A percentile compares a stretch with the other conserved stretches of the same genome.
phyloP scores from a whole-genome alignment of 164 flowering plant genomes.

The Chimonanthus salicifolius region DNA sequence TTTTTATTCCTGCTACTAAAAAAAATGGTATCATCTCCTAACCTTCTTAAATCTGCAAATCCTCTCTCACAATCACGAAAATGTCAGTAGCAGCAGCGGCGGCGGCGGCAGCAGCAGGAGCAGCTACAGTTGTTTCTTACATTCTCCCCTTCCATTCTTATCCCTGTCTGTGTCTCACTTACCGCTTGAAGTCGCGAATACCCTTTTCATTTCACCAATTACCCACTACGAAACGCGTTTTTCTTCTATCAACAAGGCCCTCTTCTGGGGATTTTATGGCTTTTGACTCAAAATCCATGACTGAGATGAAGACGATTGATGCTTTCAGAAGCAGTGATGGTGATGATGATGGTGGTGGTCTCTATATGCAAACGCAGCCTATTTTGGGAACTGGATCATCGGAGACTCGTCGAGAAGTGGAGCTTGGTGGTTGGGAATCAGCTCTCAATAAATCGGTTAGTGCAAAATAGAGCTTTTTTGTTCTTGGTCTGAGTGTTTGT shows the following conservation, averaged over 20 bases:
- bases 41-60: not conserved
- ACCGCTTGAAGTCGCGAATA: conserved; percentile 7
- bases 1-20: not conserved
- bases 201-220: conserved; percentile 8
- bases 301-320: conserved; percentile 17
- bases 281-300: conserved; percentile 17
- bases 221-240: conserved; percentile 9
- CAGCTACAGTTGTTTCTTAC: not conserved
- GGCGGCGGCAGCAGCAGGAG: not conserved
- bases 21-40: not conserved
- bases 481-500: not conserved
- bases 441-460: conserved; percentile 63
- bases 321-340: conserved; percentile 14
- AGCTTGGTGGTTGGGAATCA: conserved; percentile 30
- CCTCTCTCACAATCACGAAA: not conserved
- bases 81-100: conserved; percentile 8
- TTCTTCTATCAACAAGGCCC: conserved; percentile 1
- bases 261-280: conserved; percentile 2
- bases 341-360: conserved; percentile 22
- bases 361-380: conserved; percentile 31
- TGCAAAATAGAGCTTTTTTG: conserved; percentile 2
- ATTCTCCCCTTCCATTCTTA: conserved; percentile 1
- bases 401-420: conserved; percentile 4
- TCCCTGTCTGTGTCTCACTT: conserved; percentile 1
- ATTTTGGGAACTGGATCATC: conserved; percentile 27